Evolutionary conservation across 768 basidiomycete species (phyloP), one percentile per base, ranked within the genome.

Genomic region (Suillus subaureus): DNA sequence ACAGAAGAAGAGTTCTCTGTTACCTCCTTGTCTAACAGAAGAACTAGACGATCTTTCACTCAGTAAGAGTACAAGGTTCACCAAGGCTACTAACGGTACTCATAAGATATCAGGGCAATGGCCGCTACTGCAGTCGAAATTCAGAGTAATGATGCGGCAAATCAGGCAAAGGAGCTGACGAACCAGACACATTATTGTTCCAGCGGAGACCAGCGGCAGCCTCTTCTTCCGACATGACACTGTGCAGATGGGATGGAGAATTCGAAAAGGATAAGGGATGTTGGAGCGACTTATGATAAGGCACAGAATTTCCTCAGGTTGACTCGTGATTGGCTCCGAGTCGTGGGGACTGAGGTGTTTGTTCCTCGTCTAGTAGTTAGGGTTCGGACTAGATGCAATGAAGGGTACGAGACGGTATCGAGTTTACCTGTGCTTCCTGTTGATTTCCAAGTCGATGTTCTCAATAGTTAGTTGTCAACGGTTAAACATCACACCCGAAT

Each of bases 11-110:
- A 7, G 37, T n/a, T 11, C 12, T 31, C 4, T 42, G 1, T 28
- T 42, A 60, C 58, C 58, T 60, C 58, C 18, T 42, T 60, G 2
- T 40, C 18, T 6, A 60, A 60, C 18, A 60, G 28, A 60, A 60
- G 18, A 28, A 60, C 58, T 60, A 28, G 18, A 60, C 13, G 6
- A 28, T 31, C 1, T 31, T 60, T 42, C 18, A 28, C 40, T 60
- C 28, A 60, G 58, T 18, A 5, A 60, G 26, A 42, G 26, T 43
- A 26, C 26, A 31, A 42, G 18, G 18, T 28, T 60, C 1, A 16
- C 21, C 18, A 21, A 42, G 40, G 39, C 18, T 42, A 60, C 58
- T 60, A 9, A 60, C 58, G 18, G 58, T 60, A 60, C 28, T 60
- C 58, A 21, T 60, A 60, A 0, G 58, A 60, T 40, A 60, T 42